Conservation (phyloP, 2,329 filamentous ascomycete species). For the Cryphonectria japonica region DNA sequence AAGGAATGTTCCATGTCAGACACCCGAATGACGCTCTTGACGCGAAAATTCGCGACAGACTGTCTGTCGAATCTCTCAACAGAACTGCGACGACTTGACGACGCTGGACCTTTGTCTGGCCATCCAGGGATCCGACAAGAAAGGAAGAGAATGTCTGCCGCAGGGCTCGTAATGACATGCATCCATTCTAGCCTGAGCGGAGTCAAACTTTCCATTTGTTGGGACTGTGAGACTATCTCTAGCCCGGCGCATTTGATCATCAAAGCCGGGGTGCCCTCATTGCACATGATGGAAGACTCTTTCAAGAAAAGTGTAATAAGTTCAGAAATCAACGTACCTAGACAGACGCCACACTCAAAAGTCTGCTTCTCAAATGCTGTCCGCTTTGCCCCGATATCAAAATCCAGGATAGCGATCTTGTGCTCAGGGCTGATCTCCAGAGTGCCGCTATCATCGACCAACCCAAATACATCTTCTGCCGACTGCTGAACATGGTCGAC, state of each 20-base stretch:
- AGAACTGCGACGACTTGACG: background rate
- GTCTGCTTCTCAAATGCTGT: constrained; percentile 81
- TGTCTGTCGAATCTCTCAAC: background rate
- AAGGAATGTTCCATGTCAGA: background rate
- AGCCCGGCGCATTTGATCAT: background rate
- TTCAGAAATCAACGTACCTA: constrained; percentile 52
- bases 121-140: too few species aligned
- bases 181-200: background rate
- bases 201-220: background rate
- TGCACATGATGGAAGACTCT: background rate
- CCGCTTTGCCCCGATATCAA: constrained; percentile 74
- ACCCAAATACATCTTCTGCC: constrained; percentile 63
- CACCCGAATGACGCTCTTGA: background rate
- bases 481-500: constrained; percentile 66
- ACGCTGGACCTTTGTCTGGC: too few species aligned
- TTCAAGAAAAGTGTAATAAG: too few species aligned
- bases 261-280: background rate
- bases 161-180: background rate
- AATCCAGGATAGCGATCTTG: constrained; percentile 76
- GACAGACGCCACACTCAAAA: constrained; percentile 85
- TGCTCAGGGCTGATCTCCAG: constrained; percentile 59
- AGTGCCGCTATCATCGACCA: constrained; percentile 51
- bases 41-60: background rate
- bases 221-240: background rate
- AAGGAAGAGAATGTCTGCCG: background rate